phyloP scores from a whole-genome alignment of 148 eudicot species.

The Rhododendron kiyosumense region DNA sequence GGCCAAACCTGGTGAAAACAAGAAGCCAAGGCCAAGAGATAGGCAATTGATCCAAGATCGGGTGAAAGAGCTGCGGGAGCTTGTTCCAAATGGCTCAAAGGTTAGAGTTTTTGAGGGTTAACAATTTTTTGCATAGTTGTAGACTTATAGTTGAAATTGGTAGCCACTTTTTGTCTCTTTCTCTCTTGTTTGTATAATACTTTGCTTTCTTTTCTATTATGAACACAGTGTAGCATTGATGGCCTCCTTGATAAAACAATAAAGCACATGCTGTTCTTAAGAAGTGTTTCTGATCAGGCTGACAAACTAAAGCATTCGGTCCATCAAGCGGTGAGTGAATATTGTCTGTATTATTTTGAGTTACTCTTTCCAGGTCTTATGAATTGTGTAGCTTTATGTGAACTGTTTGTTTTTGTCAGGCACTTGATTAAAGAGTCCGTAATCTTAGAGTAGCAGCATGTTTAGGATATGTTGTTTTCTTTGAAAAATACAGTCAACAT shows the following conservation, averaged over 20 bases:
- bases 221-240: constrained; percentile 92
- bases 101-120: constrained; percentile 25
- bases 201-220: constrained; percentile 10
- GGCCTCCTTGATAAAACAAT: constrained; percentile 70
- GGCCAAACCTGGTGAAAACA: constrained; percentile 26
- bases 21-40: constrained; percentile 69
- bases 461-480: neutral
- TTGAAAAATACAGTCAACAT: neutral
- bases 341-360: neutral
- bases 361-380: neutral
- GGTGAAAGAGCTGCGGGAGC: constrained; percentile 62
- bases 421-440: neutral
- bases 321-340: constrained; percentile 37
- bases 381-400: neutral
- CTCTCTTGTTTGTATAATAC: neutral
- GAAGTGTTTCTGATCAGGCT: constrained; percentile 59
- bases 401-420: neutral
- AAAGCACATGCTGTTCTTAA: constrained; percentile 72
- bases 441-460: neutral
- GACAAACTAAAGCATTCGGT: constrained; percentile 46
- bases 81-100: constrained; percentile 65
- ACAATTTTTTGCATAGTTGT: neutral
- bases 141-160: neutral
- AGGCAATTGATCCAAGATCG: constrained; percentile 84
- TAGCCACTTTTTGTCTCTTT: neutral